Base-by-base conservation (phyloP, 1,284 basidiomycete species). In the Hymenochaete sp. region DNA sequence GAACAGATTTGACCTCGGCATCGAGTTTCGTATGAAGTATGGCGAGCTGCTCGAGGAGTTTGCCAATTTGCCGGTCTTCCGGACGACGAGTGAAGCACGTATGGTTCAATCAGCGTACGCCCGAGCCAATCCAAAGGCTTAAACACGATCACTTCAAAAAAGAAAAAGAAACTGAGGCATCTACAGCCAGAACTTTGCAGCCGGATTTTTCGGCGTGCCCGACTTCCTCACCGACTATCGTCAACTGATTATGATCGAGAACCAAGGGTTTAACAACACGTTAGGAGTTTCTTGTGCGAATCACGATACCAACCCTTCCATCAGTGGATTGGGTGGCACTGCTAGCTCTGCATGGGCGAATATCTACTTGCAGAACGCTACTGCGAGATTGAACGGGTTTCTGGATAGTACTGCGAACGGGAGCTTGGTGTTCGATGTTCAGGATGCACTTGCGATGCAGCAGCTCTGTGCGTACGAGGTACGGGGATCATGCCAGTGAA, bases 361-460 rank as follows among this genome's bases (percentile, higher is more conserved):
- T 7, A 64, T 62, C 2, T 87, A 77, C 49, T 71, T 72, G 1
- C 66, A 73, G 1, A 61, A 72, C 1, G 79, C 88, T 44, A 72
- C 71, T 1, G 62, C 63, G 0, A 71, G 79, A 13, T 64, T 91
- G 36, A 86, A 87, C 56, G 44, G 59, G 2, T 63, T 67, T 22
- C 75, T 78, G 2, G 76, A 80, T 0, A 86, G 87, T 56, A 44
- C 59, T 2, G 63, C 67, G 24, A 76, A 78, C 2, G 76, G 79
- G 0, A 77, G 77, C 5, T 76, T 83, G 2, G 69, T 76, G 26
- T 62, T 93, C 16, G 69, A 66, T 0, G 57, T 70, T 29, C 51
- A 56, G 1, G 84, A 93, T 54, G 65, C 77, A 19, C 53, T 61
- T 27, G 60, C 58, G 4, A 72, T 73, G 70, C 73, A 75, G 48